These are phyloP conservation scores for Pseudofabraea citricarpa DNA, from an alignment of 2,329 filamentous ascomycete genomes.

Conservation along the genomic window DNA sequence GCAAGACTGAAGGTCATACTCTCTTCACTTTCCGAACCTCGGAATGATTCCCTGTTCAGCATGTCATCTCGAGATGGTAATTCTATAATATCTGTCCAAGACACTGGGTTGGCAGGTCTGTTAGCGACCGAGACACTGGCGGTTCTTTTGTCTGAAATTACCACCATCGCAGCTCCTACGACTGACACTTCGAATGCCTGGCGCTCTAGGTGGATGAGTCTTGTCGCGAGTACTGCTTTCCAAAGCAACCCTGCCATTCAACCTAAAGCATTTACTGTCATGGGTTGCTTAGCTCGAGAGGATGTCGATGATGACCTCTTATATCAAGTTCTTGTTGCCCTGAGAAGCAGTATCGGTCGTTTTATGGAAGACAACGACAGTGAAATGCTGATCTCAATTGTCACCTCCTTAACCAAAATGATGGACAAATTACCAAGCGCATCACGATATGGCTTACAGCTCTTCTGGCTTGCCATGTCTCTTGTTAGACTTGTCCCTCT, in stretches of 20 bases:
- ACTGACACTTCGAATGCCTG: slow-evolving; percentile 63
- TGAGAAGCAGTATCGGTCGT: slow-evolving; percentile 59
- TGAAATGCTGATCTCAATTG: slow-evolving; percentile 65
- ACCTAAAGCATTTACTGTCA: slow-evolving; percentile 63
- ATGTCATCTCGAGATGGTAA: slow-evolving; percentile 47
- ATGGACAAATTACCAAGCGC: slow-evolving; percentile 63
- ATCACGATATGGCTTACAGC: slow-evolving; percentile 62
- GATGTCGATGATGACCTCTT: slow-evolving; percentile 68
- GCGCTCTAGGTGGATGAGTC: slow-evolving; percentile 69
- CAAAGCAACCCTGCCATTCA: slow-evolving; percentile 70
- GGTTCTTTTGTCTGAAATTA: slow-evolving; percentile 58
- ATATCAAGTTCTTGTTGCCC: slow-evolving; percentile 65
- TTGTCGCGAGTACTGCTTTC: slow-evolving; percentile 68
- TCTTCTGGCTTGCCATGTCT: slow-evolving; percentile 68
- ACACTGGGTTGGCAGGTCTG: slow-evolving; percentile 33
- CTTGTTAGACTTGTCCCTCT: slow-evolving; percentile 59
- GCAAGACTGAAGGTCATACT: slow-evolving; percentile 45
- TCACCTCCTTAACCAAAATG: slow-evolving; percentile 65
- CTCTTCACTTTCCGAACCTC: slow-evolving; percentile 54
- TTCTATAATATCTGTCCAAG: slow-evolving; percentile 49
- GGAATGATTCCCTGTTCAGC: slow-evolving; percentile 51
- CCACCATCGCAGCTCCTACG: slow-evolving; percentile 57
- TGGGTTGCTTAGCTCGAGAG: slow-evolving; percentile 67
- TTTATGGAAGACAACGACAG: slow-evolving; percentile 60
- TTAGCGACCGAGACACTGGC: slow-evolving; percentile 56